phyloP scores from a whole-genome alignment of 1,139 yeast genomes.

The Yamadazyma mexicana region DNA sequence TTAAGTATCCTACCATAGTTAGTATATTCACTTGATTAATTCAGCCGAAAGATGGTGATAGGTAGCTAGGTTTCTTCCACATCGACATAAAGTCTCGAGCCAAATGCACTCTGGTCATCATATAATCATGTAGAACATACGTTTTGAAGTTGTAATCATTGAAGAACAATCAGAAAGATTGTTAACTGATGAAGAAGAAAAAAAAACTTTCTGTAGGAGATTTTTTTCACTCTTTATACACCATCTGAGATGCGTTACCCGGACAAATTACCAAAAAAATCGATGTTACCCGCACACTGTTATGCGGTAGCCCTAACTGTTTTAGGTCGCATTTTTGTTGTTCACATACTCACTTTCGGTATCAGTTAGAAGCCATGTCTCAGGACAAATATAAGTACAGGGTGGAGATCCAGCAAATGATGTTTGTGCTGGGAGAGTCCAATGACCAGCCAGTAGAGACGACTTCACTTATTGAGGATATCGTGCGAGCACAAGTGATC shows the following conservation, averaged over 20 bases:
- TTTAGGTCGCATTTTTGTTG: too few relatives aligned
- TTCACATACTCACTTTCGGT: too few relatives aligned
- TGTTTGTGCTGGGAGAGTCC: constrained; percentile 96
- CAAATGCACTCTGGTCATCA: constrained; percentile 95
- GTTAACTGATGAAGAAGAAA: constrained; percentile 1
- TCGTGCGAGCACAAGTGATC: constrained; percentile 91
- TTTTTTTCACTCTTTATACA: constrained; percentile 10
- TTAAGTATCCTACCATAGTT: neutral
- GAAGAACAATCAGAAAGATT: neutral
- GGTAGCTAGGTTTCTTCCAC: constrained; percentile 95
- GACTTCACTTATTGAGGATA: constrained; percentile 88
- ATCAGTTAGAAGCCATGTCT: constrained; percentile 13
- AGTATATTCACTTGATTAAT: constrained; percentile 6
- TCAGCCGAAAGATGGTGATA: constrained; percentile 29
- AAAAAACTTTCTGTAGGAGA: constrained; percentile 8
- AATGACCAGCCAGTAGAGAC: constrained; percentile 93
- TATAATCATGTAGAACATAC: constrained; percentile 19
- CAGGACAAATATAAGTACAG: constrained; percentile 68
- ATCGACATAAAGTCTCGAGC: constrained; percentile 90
- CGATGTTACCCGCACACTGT: constrained; percentile 1
- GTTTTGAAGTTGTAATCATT: neutral
- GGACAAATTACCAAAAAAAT: neutral
- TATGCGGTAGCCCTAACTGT: too few relatives aligned
- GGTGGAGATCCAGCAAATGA: constrained; percentile 93
- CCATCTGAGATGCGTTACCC: constrained; percentile 3